Conservation (phyloP, 768 basidiomycete genomes). For the Suillus occidentalis region DNA sequence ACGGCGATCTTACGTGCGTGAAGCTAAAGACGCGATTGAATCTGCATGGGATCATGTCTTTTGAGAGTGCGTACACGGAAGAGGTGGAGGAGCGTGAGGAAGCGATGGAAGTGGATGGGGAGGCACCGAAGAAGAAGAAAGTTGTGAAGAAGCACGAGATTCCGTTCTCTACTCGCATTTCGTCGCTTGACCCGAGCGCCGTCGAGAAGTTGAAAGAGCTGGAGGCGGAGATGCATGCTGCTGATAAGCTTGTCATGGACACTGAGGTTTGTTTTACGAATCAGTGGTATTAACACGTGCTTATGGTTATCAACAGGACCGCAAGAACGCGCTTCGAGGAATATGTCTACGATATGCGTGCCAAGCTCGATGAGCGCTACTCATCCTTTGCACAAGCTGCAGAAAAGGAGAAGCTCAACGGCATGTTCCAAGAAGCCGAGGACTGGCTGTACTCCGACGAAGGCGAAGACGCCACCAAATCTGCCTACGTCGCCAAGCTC, state of each 20-base stretch:
- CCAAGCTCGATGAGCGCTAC: constrained; percentile 89
- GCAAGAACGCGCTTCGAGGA: constrained; percentile 99
- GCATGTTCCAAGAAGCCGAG: constrained; percentile 74
- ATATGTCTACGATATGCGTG: constrained; percentile 94
- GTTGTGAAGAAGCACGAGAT: constrained; percentile 82
- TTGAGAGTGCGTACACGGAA: constrained; percentile 85
- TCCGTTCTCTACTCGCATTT: constrained; percentile 63
- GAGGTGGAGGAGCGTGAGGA: constrained; percentile 80
- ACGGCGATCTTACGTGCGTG: constrained; percentile 75
- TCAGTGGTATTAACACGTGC: neutral
- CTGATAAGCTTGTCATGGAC: constrained; percentile 95
- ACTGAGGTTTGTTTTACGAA: constrained; percentile 70
- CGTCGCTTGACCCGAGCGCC: constrained; percentile 60
- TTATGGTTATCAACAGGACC: constrained; percentile 56
- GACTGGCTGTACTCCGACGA: constrained; percentile 98
- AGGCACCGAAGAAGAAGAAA: constrained; percentile 83
- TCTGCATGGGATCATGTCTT: constrained; percentile 81
- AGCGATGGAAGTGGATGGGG: constrained; percentile 66
- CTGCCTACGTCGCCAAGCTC: constrained; percentile 84
- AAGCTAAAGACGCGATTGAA: constrained; percentile 92
- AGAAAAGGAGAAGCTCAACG: constrained; percentile 79
- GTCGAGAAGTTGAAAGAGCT: constrained; percentile 72
- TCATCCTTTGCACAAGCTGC: constrained; percentile 66
- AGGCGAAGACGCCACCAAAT: constrained; percentile 93
- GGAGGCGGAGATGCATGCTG: constrained; percentile 85